Conservation (phyloP, 805 yeast genomes). For the Wickerhamiella siamensis region DNA sequence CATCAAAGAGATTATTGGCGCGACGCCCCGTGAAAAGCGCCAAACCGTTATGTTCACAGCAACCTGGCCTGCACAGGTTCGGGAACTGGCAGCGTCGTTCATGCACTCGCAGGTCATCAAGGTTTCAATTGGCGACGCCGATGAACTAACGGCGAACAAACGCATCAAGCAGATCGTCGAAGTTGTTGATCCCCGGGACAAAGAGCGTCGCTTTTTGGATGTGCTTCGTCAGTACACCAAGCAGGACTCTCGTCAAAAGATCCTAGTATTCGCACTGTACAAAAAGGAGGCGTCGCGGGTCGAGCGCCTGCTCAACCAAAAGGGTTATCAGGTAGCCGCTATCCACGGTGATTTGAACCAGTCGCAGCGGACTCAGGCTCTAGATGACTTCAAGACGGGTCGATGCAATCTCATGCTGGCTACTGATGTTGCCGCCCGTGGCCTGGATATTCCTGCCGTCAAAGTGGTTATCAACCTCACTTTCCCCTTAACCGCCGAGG, state of each 20-base stretch:
- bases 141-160: slow-evolving; percentile 87
- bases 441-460: slow-evolving; percentile 93
- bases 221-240: slow-evolving; percentile 53
- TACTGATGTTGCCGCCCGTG: slow-evolving; percentile 97
- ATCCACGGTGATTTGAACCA: slow-evolving; percentile 94
- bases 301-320: slow-evolving; percentile 56
- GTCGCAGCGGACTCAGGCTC: slow-evolving; percentile 78
- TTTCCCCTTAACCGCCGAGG: slow-evolving; percentile 92
- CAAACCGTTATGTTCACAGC: slow-evolving; percentile 98
- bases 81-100: slow-evolving; percentile 75
- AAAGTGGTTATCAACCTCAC: slow-evolving; percentile 89
- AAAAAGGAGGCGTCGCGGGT: slow-evolving; percentile 93
- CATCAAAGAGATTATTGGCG: slow-evolving; percentile 66
- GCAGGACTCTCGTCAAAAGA: slow-evolving; percentile 47
- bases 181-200: slow-evolving; percentile 68
- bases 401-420: slow-evolving; percentile 66
- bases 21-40: slow-evolving; percentile 37
- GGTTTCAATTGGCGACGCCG: slow-evolving; percentile 86
- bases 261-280: slow-evolving; percentile 83
- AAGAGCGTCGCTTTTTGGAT: slow-evolving; percentile 62
- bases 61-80: slow-evolving; percentile 99
- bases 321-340: slow-evolving; percentile 75
- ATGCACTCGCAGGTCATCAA: slow-evolving; percentile 68
- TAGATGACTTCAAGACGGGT: slow-evolving; percentile 74
- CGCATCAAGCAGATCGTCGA: slow-evolving; percentile 88